Evolutionary conservation across 2,329 filamentous ascomycete species (phyloP), one percentile per base, ranked within the genome.

Genomic region (Cordyceps pruinosa): DNA sequence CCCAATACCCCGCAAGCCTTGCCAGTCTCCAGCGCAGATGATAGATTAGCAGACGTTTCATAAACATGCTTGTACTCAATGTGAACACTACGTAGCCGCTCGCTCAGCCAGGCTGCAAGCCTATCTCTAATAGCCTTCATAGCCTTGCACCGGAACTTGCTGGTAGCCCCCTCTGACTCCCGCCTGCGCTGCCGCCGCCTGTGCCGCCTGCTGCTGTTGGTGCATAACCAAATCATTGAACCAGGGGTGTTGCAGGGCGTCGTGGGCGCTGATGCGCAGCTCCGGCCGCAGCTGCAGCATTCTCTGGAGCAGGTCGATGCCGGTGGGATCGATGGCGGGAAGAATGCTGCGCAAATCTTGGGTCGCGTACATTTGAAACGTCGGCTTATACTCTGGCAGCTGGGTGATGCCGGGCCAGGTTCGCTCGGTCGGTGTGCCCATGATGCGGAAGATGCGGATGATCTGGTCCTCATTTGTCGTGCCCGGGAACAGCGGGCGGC

Each of bases 401-500:
- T 93, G 87, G 21, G 88, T 90, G 68, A 99, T 96, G 42, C 92
- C 92, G 0, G 93, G 93, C 94, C 94, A 99, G 5, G 89, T 91
- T 45, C 91, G 86, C 73, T 99, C 94, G 0, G 90, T 96, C 0
- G 94, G 94, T 0, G 94, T 99, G 60, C 94, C 94, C 94, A 99
- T 99, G 60, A 99, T 87, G 59, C 94, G 85, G 81, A 99, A 99
- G 72, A 99, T 99, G 70, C 95, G 91, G 61, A 96, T 82, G 52
- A 97, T 86, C 72, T 99, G 94, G 69, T 99, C 94, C 72, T 99
- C 94, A 71, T 99, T 99, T 37, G 94, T 97, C 2, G 94, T 99
- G 58, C 94, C 94, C 0, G 94, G 94, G 76, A 99, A 99, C 7
- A 99, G 81, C 0, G 94, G 94, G 19, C 94, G 84, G 4, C 94